These are phyloP conservation scores for Neofusicoccum parvum DNA, from an alignment of 2,329 filamentous ascomycete genomes.

Conservation along the genomic window DNA sequence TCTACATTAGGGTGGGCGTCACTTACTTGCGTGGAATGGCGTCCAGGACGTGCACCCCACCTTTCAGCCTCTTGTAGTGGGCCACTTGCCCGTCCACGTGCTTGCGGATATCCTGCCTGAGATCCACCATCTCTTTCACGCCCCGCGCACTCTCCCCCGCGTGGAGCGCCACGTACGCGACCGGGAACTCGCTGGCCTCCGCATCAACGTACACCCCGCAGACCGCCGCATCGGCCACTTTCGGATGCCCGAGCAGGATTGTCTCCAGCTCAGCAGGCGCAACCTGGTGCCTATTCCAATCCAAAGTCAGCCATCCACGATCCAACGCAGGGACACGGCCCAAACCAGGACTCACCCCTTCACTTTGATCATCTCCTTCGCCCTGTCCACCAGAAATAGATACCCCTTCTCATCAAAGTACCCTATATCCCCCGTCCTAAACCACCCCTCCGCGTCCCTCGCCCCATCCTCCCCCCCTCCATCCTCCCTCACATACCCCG, in stretches of 20 bases:
- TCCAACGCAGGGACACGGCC: no score
- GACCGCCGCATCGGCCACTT: slow-evolving; percentile 35
- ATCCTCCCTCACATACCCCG: not conserved
- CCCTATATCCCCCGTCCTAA: slow-evolving; percentile 9
- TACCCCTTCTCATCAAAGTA: slow-evolving; percentile 11
- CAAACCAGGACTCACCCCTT: not conserved
- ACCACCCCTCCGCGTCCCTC: slow-evolving; percentile 8
- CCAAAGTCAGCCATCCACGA: not conserved
- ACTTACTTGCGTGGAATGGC: slow-evolving; percentile 31
- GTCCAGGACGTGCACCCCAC: slow-evolving; percentile 30
- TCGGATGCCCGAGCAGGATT: slow-evolving; percentile 30
- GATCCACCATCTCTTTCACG: not conserved
- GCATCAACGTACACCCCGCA: slow-evolving; percentile 32
- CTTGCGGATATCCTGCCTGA: slow-evolving; percentile 26
- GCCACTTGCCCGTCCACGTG: slow-evolving; percentile 34
- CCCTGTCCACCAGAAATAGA: not conserved
- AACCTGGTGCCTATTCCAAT: slow-evolving; percentile 29
- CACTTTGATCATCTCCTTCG: slow-evolving; percentile 18
- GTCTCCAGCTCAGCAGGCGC: slow-evolving; percentile 38
- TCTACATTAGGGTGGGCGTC: slow-evolving; percentile 4
- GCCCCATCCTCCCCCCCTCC: not conserved
- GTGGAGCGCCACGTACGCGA: slow-evolving; percentile 30
- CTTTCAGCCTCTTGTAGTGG: slow-evolving; percentile 35
- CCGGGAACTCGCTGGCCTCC: slow-evolving; percentile 33
- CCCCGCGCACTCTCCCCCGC: not conserved